Conservation (phyloP, 495 filamentous ascomycete species). For the Penicillium turbatum region DNA sequence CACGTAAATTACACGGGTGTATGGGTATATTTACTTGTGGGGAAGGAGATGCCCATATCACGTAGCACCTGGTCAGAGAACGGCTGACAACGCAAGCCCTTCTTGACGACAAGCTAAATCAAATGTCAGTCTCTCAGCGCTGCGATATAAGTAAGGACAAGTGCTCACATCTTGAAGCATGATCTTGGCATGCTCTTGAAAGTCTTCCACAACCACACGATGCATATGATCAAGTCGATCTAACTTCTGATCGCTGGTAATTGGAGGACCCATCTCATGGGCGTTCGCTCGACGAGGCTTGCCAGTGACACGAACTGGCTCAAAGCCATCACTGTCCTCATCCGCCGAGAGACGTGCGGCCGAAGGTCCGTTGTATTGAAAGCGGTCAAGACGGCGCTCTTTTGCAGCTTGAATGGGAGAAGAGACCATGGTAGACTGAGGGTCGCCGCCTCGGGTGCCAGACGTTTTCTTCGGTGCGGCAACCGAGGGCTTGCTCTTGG, state of each 20-base stretch:
- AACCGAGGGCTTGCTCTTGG: constrained; percentile 7
- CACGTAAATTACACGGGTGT: neutral
- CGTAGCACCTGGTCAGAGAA: constrained; percentile 77
- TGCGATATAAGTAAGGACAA: neutral
- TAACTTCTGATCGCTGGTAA: constrained; percentile 64
- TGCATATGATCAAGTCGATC: constrained; percentile 56
- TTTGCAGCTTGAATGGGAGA: constrained; percentile 66
- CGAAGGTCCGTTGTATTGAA: constrained; percentile 13
- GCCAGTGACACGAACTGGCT: constrained; percentile 47
- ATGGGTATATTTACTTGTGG: constrained; percentile 46
- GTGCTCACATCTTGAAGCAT: constrained; percentile 53
- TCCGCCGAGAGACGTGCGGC: constrained; percentile 46
- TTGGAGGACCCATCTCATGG: constrained; percentile 59
- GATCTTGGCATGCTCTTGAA: constrained; percentile 58
- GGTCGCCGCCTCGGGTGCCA: constrained; percentile 29
- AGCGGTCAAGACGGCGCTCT: constrained; percentile 39
- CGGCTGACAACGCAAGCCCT: constrained; percentile 55
- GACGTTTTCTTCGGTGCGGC: constrained; percentile 16
- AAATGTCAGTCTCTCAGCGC: constrained; percentile 14
- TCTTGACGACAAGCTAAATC: constrained; percentile 56
- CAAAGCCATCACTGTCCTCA: constrained; percentile 60
- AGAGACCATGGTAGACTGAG: constrained; percentile 77
- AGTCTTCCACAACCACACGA: constrained; percentile 61
- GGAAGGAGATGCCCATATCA: constrained; percentile 77
- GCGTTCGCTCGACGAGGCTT: constrained; percentile 33